Base-by-base conservation (phyloP, 164 flowering plant genomes). In the Vitis labrusca region DNA sequence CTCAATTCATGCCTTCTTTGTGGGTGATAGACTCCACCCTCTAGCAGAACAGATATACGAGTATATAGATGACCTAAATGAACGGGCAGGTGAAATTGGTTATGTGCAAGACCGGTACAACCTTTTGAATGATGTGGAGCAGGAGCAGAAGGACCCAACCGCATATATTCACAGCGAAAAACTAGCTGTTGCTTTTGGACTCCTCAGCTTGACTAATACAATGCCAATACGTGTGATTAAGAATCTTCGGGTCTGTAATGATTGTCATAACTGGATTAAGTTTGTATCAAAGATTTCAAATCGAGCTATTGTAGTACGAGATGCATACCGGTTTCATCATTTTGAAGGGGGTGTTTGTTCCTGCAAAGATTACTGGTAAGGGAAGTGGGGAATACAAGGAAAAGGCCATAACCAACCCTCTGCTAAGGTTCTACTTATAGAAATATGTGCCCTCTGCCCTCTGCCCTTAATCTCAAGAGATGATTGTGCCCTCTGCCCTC, bases 201-300 rank as follows among this genome's bases (percentile, higher is more conserved):
- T 81, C 37, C 73, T 81, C 19, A 73, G 76, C 47, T 62, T 81
- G 71, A 19, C 77, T n/a, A 58, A 49, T 29, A 14, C 65, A 15
- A 73, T 71, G 44, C 79, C 84, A 12, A 27, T 81, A 32, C 69
- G 66, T 9, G 81, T 78, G 9, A 69, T 81, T 52, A 78, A 81
- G 74, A 81, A 78, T 74, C 79, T 78, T 23, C 84, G 80, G 10
- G 73, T 81, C 5, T 81, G 84, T 69, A 73, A 71, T 50, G 84
- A 81, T 69, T 81, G 84, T 50, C 84, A 78, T 48, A 73, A 73
- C 47, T 78, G 81, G 80, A 74, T 78, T 9, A 81, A 81, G 55
- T 76, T 50, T 71, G 76, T 81, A 9, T 78, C 84, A 57, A 68
- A 68, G 71, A 69, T 74, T 48, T 73, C 79, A 27, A 66, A 73